Evolutionary conservation across 768 basidiomycete species (phyloP).

Genomic region (Termitomyces sp.): DNA sequence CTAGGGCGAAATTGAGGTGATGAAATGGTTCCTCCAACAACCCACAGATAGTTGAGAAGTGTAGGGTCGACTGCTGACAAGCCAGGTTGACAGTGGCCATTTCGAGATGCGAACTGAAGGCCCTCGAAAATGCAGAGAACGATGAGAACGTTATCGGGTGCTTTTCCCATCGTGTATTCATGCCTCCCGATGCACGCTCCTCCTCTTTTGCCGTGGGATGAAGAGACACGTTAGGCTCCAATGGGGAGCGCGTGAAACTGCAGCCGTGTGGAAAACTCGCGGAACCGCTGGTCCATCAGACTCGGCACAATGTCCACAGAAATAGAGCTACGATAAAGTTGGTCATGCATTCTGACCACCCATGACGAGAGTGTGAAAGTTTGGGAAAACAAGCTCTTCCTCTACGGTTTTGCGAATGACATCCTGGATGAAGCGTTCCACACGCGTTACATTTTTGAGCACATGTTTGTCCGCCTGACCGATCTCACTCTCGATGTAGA

Average conservation of each 20-base stretch:
- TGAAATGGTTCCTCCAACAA: neutral
- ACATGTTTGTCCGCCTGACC: slow-evolving; percentile 96
- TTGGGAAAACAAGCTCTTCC: slow-evolving; percentile 95
- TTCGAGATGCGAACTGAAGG: neutral
- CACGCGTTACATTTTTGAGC: slow-evolving; percentile 90
- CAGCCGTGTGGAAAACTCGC: slow-evolving; percentile 2
- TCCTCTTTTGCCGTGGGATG: neutral
- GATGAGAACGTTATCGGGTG: neutral
- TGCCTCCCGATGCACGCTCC: neutral
- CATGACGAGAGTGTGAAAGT: slow-evolving; percentile 77
- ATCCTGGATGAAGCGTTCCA: slow-evolving; percentile 94
- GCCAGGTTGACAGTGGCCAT: neutral
- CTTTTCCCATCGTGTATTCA: neutral
- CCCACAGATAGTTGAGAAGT: neutral
- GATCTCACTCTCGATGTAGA: slow-evolving; percentile 95
- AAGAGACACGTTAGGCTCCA: neutral
- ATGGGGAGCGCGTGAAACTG: neutral
- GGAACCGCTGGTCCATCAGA: neutral
- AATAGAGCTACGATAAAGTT: neutral
- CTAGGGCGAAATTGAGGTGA: no score
- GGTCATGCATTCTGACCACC: slow-evolving; percentile 16
- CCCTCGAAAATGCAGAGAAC: neutral
- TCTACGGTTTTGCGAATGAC: slow-evolving; percentile 93
- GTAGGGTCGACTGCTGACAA: neutral
- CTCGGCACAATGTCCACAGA: neutral